A percentile compares a stretch with the other conserved stretches of the same genome.
Conservation (phyloP, 768 basidiomycete genomes). For the Gelatoporia subvermispora region DNA sequence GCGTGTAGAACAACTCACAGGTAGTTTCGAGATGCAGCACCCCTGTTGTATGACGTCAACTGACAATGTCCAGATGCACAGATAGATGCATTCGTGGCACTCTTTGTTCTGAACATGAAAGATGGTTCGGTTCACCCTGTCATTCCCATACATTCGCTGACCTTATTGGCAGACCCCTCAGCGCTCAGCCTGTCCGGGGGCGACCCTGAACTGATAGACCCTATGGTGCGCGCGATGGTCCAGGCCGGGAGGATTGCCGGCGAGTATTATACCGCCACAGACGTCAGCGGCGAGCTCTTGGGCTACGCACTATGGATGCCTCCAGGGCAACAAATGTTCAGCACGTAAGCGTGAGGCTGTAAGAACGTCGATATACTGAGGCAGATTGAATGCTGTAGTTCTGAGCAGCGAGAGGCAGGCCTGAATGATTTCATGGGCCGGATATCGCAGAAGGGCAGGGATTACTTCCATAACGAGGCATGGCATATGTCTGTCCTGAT, state of each 20-base stretch:
- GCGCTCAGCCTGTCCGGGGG: constrained; percentile 14
- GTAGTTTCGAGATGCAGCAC: background rate
- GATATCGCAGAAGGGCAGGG: constrained; percentile 14
- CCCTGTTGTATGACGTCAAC: background rate
- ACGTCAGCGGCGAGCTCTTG: constrained; percentile 10
- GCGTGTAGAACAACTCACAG: constrained; percentile 4
- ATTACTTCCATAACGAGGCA: constrained; percentile 10
- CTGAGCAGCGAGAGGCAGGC: constrained; percentile 12
- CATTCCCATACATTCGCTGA: background rate
- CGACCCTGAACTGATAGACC: constrained; percentile 5
- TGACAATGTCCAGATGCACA: constrained; percentile 1
- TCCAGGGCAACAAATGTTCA: constrained; percentile 10
- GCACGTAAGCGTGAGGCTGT: constrained; percentile 4
- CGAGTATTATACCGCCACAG: constrained; percentile 12
- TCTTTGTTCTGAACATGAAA: constrained; percentile 12
- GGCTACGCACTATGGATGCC: constrained; percentile 11
- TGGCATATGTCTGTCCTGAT: too few relatives aligned
- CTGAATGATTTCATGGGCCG: constrained; percentile 11
- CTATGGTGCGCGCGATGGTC: constrained; percentile 13
- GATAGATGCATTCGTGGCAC: constrained; percentile 6
- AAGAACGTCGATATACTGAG: too few relatives aligned
- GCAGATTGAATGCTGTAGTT: too few relatives aligned
- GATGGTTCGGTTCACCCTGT: constrained; percentile 6
- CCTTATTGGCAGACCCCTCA: constrained; percentile 1
- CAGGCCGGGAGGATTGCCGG: constrained; percentile 12